phyloP scores from a whole-genome alignment of 495 filamentous ascomycete species.

The Tuber aestivum region DNA sequence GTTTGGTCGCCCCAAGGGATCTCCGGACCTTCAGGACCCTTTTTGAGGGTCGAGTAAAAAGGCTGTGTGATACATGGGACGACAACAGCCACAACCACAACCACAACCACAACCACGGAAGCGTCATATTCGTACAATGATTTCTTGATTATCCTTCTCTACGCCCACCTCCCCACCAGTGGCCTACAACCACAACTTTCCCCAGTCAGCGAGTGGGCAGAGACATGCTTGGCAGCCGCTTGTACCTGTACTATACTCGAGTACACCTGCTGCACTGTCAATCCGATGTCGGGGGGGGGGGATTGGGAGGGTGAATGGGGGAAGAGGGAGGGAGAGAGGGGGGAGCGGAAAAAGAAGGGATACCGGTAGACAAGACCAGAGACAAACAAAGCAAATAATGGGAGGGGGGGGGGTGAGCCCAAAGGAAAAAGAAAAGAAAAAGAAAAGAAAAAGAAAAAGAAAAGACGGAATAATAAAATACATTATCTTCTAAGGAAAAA shows the following conservation, averaged over 20 bases:
- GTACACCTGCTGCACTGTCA: background rate
- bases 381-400: slow-evolving; percentile 14
- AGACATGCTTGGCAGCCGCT: background rate
- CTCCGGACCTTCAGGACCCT: background rate
- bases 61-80: background rate
- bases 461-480: background rate
- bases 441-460: slow-evolving; percentile 10
- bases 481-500: background rate
- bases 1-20: background rate
- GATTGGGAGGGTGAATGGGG: background rate
- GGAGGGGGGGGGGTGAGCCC: background rate
- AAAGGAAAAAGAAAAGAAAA: slow-evolving; percentile 26
- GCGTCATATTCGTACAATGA: no score
- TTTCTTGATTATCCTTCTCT: no score
- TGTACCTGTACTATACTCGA: background rate
- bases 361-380: background rate
- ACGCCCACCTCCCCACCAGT: background rate
- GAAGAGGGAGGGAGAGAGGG: background rate
- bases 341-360: background rate
- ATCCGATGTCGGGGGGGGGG: background rate
- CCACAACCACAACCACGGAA: background rate
- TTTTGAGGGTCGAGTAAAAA: background rate
- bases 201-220: background rate
- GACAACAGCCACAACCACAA: no score
- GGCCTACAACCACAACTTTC: background rate